phyloP scores from a whole-genome alignment of 2,329 filamentous ascomycete genomes.

The Claviceps fusiformis region DNA sequence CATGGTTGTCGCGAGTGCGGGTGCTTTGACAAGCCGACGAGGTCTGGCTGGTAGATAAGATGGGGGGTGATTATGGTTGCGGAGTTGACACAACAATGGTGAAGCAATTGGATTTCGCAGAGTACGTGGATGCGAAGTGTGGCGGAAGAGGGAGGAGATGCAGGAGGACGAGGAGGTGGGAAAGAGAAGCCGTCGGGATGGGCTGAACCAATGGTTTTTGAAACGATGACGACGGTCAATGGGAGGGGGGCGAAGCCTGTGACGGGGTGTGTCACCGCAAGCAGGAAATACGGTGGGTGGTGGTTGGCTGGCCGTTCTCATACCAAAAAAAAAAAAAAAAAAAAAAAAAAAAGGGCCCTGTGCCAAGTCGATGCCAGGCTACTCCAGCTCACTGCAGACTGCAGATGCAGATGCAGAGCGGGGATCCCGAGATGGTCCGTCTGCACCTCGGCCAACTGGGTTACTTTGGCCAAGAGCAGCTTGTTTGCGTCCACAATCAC shows the following conservation, averaged over 20 bases:
- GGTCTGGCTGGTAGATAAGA: neutral
- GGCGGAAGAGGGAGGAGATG: slow-evolving; percentile 16
- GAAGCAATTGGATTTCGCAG: neutral
- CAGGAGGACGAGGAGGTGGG: neutral
- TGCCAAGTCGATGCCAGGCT: no score
- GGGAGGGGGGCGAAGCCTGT: neutral
- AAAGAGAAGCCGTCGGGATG: neutral
- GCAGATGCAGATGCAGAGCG: neutral
- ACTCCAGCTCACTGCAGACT: no score
- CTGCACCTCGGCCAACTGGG: no score
- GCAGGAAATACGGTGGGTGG: neutral
- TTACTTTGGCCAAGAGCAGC: neutral
- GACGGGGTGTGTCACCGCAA: neutral
- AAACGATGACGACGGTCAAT: neutral
- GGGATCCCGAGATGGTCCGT: neutral
- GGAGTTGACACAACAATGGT: neutral
- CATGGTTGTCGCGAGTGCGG: slow-evolving; percentile 31
- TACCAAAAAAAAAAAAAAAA: no score
- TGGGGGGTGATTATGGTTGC: neutral
- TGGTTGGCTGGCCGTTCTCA: no score
- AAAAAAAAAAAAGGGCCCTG: neutral
- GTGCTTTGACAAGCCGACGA: neutral
- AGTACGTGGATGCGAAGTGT: neutral
- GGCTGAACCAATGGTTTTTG: neutral
- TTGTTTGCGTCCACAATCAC: neutral